Evolutionary conservation across 2,329 filamentous ascomycete genomes (phyloP).

Genomic region (Sarocladium strictum): DNA sequence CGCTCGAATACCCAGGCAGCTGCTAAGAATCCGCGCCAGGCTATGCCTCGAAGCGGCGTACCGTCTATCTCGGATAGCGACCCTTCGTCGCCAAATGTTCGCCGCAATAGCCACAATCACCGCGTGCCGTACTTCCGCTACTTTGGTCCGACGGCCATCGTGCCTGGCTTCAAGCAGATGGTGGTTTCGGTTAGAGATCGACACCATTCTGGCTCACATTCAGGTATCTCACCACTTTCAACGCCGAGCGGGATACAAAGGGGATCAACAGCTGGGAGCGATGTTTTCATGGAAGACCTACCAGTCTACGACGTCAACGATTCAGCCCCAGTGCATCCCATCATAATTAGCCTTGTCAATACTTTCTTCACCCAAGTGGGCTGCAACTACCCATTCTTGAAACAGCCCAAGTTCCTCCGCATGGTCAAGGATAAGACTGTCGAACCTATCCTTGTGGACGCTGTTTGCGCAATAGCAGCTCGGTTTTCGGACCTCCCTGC

Average conservation of each 20-base stretch:
- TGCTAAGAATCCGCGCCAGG: neutral
- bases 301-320: constrained; percentile 75
- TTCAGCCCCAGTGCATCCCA: constrained; percentile 60
- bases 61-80: neutral
- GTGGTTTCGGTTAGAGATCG: constrained; percentile 68
- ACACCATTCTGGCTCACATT: constrained; percentile 54
- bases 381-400: constrained; percentile 80
- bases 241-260: constrained; percentile 25
- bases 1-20: neutral
- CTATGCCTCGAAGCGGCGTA: no score
- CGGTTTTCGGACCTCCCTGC: constrained; percentile 64
- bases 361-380: constrained; percentile 78
- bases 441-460: constrained; percentile 80
- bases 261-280: constrained; percentile 34
- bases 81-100: constrained; percentile 6
- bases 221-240: constrained; percentile 44
- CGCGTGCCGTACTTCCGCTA: constrained; percentile 86
- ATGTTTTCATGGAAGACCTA: constrained; percentile 44
- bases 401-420: constrained; percentile 64
- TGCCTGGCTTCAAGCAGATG: constrained; percentile 91
- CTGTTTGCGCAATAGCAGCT: constrained; percentile 75
- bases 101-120: constrained; percentile 37
- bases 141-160: constrained; percentile 85
- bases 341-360: constrained; percentile 72
- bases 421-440: constrained; percentile 74